Evolutionary conservation across 768 basidiomycete species (phyloP).

Genomic region (Leucocoprinus leucothites): DNA sequence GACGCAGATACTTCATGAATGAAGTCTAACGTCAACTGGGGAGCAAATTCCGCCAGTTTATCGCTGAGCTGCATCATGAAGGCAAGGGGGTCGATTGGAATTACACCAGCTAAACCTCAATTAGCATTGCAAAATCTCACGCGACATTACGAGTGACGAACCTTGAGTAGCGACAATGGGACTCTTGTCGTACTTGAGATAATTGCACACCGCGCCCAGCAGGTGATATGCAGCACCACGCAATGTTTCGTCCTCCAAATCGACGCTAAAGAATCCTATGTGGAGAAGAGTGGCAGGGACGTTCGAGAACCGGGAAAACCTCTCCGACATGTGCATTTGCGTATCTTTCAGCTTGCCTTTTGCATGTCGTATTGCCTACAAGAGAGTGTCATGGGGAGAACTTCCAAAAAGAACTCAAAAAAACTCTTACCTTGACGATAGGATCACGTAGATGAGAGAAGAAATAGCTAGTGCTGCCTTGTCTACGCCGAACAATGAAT

Average conservation of each 20-base stretch:
- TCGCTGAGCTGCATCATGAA: slow-evolving; percentile 71
- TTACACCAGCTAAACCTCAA: slow-evolving; percentile 52
- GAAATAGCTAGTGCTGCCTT: slow-evolving; percentile 74
- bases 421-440: slow-evolving; percentile 63
- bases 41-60: slow-evolving; percentile 66
- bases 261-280: slow-evolving; percentile 77
- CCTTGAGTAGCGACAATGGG: slow-evolving; percentile 71
- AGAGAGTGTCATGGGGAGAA: background rate
- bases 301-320: slow-evolving; percentile 77
- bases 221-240: slow-evolving; percentile 78
- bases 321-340: slow-evolving; percentile 49
- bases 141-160: slow-evolving; percentile 19
- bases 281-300: slow-evolving; percentile 86
- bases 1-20: slow-evolving; percentile 77
- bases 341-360: slow-evolving; percentile 66
- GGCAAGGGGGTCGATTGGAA: slow-evolving; percentile 61
- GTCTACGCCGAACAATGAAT: slow-evolving; percentile 77
- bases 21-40: slow-evolving; percentile 85
- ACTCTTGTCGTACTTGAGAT: slow-evolving; percentile 73
- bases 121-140: background rate
- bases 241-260: slow-evolving; percentile 71
- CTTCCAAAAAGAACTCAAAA: background rate
- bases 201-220: slow-evolving; percentile 70
- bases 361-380: slow-evolving; percentile 68
- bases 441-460: slow-evolving; percentile 65